Conservation (phyloP, 805 yeast species). For the Cyberlindnera suaveolens region DNA sequence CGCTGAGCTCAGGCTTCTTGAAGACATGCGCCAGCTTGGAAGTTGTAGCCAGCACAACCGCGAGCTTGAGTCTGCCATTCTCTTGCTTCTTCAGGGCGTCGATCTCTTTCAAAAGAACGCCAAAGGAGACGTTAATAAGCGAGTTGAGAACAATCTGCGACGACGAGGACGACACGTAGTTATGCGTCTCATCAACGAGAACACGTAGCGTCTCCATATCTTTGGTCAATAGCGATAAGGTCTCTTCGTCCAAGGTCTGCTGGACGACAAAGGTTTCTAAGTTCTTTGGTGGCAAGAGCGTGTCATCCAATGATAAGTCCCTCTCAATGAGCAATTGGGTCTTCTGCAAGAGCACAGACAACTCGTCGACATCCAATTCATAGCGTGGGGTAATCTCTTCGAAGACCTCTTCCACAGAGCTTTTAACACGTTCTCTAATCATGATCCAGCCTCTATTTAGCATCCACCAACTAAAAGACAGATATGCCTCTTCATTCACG, state of each 20-base stretch:
- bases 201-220: slow-evolving; percentile 25
- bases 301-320: slow-evolving; percentile 37
- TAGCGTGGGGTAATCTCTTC: slow-evolving; percentile 63
- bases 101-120: slow-evolving; percentile 1
- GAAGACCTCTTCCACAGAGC: slow-evolving; percentile 55
- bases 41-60: slow-evolving; percentile 62
- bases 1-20: slow-evolving; percentile 33
- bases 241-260: slow-evolving; percentile 42
- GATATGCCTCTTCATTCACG: slow-evolving; percentile 67
- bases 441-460: slow-evolving; percentile 78
- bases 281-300: slow-evolving; percentile 45
- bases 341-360: slow-evolving; percentile 38
- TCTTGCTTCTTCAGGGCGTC: slow-evolving; percentile 9
- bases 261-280: slow-evolving; percentile 48
- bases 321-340: slow-evolving; percentile 32
- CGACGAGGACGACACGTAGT: slow-evolving; percentile 34
- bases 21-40: slow-evolving; percentile 58
- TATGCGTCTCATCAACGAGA: slow-evolving; percentile 38
- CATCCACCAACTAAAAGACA: slow-evolving; percentile 91
- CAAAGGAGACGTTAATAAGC: slow-evolving; percentile 29
- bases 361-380: slow-evolving; percentile 58
- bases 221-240: slow-evolving; percentile 25
- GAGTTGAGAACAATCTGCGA: slow-evolving; percentile 26
- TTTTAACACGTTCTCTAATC: slow-evolving; percentile 46
- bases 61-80: slow-evolving; percentile 43